Percentiles rank a stretch among this genome's conserved stretches.
phyloP scores from a whole-genome alignment of 2,329 filamentous ascomycete species.

The Sclerotinia minor region DNA sequence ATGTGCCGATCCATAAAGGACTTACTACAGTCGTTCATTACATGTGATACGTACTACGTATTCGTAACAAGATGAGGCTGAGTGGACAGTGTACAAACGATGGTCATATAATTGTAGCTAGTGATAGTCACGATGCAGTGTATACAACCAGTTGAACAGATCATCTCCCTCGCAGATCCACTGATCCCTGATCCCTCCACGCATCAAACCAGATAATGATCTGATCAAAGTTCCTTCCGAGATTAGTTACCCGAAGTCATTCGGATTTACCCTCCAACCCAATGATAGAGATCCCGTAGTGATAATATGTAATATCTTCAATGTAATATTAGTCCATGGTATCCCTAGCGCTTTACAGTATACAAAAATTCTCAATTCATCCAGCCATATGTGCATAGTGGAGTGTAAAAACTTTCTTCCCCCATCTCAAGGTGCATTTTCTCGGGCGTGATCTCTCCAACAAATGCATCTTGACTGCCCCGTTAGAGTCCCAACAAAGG shows the following conservation, averaged over 20 bases:
- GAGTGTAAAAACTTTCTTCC: neutral
- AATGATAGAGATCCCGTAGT: neutral
- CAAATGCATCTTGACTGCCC: neutral
- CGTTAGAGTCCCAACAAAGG: neutral
- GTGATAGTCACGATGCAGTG: no score
- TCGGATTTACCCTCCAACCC: neutral
- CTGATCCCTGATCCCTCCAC: neutral
- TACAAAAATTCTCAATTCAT: neutral
- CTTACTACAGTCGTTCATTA: no score
- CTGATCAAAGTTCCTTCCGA: neutral
- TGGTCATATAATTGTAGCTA: no score
- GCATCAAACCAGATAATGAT: conserved; percentile 9
- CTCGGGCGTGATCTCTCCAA: conserved; percentile 2
- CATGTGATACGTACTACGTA: no score
- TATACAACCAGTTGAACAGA: neutral
- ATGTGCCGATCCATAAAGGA: no score
- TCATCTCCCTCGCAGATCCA: no score
- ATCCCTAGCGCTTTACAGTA: neutral
- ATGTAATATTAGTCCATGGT: neutral
- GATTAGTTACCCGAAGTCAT: neutral
- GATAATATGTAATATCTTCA: neutral
- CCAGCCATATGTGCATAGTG: neutral
- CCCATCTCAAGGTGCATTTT: neutral
- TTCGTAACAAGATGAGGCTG: no score
- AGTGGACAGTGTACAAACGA: no score